Evolutionary conservation across 495 filamentous ascomycete genomes (phyloP).

Genomic region (Penicillium cataractarum): DNA sequence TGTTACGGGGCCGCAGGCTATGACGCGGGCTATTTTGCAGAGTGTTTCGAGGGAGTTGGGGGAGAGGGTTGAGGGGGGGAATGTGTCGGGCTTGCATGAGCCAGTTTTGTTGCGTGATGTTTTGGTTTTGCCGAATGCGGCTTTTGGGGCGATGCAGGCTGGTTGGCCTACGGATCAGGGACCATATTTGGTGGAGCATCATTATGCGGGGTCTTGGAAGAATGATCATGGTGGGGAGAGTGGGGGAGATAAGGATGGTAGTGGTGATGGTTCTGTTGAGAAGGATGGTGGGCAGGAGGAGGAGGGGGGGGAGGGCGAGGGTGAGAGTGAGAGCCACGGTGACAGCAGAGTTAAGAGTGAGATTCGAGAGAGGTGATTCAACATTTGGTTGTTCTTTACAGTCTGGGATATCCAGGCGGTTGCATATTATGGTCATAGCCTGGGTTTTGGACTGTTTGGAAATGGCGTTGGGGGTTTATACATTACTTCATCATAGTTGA

Average conservation of each 20-base stretch:
- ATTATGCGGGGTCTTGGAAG: conserved; percentile 39
- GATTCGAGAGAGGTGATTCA: background rate
- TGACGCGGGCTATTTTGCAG: conserved; percentile 19
- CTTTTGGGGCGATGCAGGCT: conserved; percentile 28
- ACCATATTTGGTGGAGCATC: conserved; percentile 34
- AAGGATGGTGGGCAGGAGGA: background rate
- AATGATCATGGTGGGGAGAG: conserved; percentile 21
- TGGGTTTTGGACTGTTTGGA: too few species aligned
- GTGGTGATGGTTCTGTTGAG: background rate
- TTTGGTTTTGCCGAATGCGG: conserved; percentile 33
- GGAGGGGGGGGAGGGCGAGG: background rate
- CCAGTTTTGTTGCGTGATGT: conserved; percentile 32
- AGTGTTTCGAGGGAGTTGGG: conserved; percentile 21
- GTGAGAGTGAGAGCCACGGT: background rate
- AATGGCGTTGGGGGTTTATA: too few species aligned
- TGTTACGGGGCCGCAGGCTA: conserved; percentile 27
- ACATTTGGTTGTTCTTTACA: background rate
- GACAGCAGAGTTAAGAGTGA: background rate
- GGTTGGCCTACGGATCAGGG: conserved; percentile 20
- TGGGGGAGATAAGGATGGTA: too few species aligned
- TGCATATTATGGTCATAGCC: too few species aligned
- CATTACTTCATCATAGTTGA: too few species aligned
- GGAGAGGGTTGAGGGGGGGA: conserved; percentile 18
- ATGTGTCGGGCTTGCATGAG: conserved; percentile 25
- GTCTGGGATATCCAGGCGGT: background rate